Evolutionary conservation across 2,329 filamentous ascomycete species (phyloP).

Genomic region (Alternaria burnsii): DNA sequence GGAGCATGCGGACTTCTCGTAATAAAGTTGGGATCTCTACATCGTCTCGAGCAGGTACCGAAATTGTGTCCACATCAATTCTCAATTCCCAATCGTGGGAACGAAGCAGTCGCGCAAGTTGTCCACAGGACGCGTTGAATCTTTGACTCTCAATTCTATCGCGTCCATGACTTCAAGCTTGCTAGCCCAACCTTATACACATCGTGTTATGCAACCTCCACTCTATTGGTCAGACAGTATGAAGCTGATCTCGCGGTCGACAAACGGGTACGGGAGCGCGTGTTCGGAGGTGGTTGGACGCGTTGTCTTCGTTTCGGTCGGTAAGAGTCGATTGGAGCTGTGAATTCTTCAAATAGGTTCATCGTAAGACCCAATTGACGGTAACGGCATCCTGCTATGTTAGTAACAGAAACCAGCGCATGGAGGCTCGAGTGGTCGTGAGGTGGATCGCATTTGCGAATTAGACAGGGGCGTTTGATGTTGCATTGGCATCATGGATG

Average conservation of each 20-base stretch:
- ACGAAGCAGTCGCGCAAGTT: neutral
- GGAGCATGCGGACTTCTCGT: neutral
- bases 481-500: neutral
- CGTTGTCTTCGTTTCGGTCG: neutral
- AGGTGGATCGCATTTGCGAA: neutral
- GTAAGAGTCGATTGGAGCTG: neutral
- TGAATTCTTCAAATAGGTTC: too few relatives aligned
- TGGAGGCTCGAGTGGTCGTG: neutral
- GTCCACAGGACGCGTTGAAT: constrained; percentile 5
- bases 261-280: neutral
- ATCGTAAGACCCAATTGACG: neutral
- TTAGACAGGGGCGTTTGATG: neutral
- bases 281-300: neutral
- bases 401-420: neutral
- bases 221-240: neutral
- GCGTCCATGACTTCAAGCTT: neutral
- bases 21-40: neutral
- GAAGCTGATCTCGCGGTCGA: neutral
- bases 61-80: neutral
- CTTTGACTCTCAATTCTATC: neutral
- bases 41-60: neutral
- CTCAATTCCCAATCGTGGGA: neutral
- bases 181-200: neutral
- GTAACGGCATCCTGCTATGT: neutral
- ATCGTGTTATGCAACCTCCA: neutral